Base-by-base conservation (phyloP, 805 yeast genomes). In the Lipomyces spencermartinsiae region DNA sequence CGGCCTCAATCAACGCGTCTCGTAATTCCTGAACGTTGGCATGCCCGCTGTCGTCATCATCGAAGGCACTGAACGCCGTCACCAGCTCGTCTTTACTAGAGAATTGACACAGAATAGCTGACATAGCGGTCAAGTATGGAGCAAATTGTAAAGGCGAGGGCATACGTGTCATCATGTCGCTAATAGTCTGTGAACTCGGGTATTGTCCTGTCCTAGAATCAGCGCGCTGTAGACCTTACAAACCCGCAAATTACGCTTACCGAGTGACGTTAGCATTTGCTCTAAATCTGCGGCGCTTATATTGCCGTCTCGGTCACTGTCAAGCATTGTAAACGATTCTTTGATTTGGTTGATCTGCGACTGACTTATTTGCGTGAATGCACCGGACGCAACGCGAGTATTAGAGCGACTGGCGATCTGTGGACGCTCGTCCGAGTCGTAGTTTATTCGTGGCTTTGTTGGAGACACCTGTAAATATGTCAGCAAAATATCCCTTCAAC, bases 321-420 rank as follows among this genome's bases (percentile, higher is more conserved):
- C 97, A 7, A 93, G 86, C 73, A 91, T 77, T 35, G 91, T 87
- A 77, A 93, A 93, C 0, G 95, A 87, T 72, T 91, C 90, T 65
- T 91, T 83, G 65, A 90, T 81, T 71, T 85, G 89, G 16, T 86
- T 81, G 33, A 91, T 86, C 74, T 91, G 92, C 43, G 83, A 87
- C 63, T 86, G 84, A 4, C 88, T 83, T 22, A 92, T 54, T 55
- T 69, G 72, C 19, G 68, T 63, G 59, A 69, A 67, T 12, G 72
- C 71, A 4, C 72, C 72, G 9, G 72, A 69, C 10, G 63, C 37
- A 7, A 66, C 67, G 1, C 72, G 57, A 19, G 49, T n/a, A 10
- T 57, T 31, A 4, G 25, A 34, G 51, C 53, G 65, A 39, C 7
- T 49, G 46, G 16, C 58, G 54, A 14, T 37, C 33, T n/a, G 56